Base-by-base conservation (phyloP, 371 early-diverging fungal genomes). In the Homolaphlyctis polyrhiza region DNA sequence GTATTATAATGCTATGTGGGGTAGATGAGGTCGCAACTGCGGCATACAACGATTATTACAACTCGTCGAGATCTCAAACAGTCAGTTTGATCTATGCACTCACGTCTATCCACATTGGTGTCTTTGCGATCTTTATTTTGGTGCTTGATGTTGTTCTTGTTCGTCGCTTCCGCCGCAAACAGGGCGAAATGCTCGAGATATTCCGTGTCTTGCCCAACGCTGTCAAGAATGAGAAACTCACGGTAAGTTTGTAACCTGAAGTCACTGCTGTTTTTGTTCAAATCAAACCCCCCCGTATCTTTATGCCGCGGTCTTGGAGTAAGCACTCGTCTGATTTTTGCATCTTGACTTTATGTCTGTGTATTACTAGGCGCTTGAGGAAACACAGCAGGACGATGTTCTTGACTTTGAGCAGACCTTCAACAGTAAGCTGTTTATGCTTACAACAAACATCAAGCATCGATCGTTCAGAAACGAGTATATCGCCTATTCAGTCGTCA, bases 391-490 rank as follows among this genome's bases (percentile, higher is more conserved):
- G 34, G 55, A 54, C 30, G 55, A 54, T 23, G 18, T 34, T 32
- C 27, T 54, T 3, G 55, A 34, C 18, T 25, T 54, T 25, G 55
- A 54, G 3, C 34, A 29, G 13, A 54, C 4, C 5, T 32, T 13
- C 55, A 18, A 11, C 8, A 34, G 18, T 23, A 34, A 13, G 27
- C 25, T 21, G 2, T 4, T 2, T 25, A 14, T 32, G 30, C 2
- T 21, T 5, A 32, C n/a, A 18, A 13, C 4, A 3, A 18, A 29
- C 14, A 2, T 54, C 6, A 3, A 34, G 33, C 30, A 32, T n/a
- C 33, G 34, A 25, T 54, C 55, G 55, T 54, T 54, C 27, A 25
- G 55, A 2, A 32, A 54, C 55, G 33, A 54, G 55, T 54, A 54
- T 32, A 54, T 54, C 21, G 55, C 55, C 4, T 54, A 54, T 23